Percentiles rank a stretch among this genome's conserved stretches.
Evolutionary conservation across 2,329 filamentous ascomycete species (phyloP).

Genomic region (Endoconidiophora polonica): DNA sequence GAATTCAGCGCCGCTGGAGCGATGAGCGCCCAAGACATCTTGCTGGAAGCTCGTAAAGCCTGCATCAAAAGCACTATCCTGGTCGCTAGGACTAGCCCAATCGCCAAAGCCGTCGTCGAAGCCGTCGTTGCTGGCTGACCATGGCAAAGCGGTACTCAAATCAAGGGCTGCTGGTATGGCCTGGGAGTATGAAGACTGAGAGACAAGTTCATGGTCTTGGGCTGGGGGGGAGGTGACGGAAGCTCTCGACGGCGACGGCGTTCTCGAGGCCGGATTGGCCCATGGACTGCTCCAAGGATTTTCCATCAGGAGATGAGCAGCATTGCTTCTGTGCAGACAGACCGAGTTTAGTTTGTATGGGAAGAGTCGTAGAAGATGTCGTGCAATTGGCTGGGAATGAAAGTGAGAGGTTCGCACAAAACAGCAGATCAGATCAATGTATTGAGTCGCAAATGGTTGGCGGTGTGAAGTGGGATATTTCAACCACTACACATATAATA

Average conservation of each 20-base stretch:
- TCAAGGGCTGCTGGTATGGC: constrained; percentile 2
- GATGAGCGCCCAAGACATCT: neutral
- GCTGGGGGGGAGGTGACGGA: neutral
- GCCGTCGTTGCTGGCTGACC: constrained; percentile 3
- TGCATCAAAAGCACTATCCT: constrained; percentile 3
- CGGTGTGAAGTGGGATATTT: neutral
- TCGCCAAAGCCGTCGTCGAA: constrained; percentile 7
- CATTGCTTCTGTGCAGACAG: constrained; percentile 4
- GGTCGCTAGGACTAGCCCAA: constrained; percentile 1
- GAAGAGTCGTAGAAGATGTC: neutral
- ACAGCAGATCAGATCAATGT: neutral
- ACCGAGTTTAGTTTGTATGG: neutral
- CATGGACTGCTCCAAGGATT: constrained; percentile 48
- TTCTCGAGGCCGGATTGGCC: constrained; percentile 22
- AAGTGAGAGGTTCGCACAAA: neutral
- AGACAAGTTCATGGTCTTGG: neutral
- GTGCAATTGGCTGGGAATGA: neutral
- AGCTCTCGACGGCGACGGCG: constrained; percentile 7
- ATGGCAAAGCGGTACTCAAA: constrained; percentile 5
- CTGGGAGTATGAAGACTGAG: neutral
- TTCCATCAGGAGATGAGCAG: constrained; percentile 28
- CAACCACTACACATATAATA: too few species aligned
- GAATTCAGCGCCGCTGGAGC: neutral
- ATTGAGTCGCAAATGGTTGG: neutral
- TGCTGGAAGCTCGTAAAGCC: constrained; percentile 4